Evolutionary conservation across 805 yeast genomes (phyloP), one percentile per base, ranked within the genome.

Genomic region (Yamadazyma laniorum): DNA sequence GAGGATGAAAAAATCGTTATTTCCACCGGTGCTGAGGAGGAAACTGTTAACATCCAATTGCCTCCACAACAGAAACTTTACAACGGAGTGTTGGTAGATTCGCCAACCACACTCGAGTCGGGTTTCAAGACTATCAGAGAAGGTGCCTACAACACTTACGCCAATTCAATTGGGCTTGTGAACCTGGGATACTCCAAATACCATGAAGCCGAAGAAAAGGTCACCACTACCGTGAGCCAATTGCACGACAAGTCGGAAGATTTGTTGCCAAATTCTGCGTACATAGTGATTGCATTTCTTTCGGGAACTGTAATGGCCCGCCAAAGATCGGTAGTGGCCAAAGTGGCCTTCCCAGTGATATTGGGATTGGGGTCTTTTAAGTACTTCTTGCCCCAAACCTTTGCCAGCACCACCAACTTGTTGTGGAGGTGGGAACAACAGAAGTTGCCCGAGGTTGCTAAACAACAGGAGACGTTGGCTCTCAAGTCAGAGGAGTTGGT

Each of bases 281-380:
- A 85, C 56, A 70, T 88, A 27, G 55, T 79, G 7, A 75, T 86
- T 19, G 89, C 87, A 11, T 72, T 79, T 2, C 67, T 88, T 38
- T 64, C 87, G 6, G 95, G 95, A 26, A 74, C 83, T 32, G 80
- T 87, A 36, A 50, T 80, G 34, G 77, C 93, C 2, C 83, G 95
- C 52, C 78, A 81, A 50, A 71, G 84, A 41, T 78, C 78, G 40
- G 47, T 80, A 16, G 36, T 80, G 2, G 53, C 83, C 9, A 77
- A 80, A 51, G 66, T 72, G 3, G 44, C 74, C 1, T 63, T 75
- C 12, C 95, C 95, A 1, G 39, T 80, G 2, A 61, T 67, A 0
- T 70, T 82, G 37, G 93, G 90, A 11, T 44, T 74, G 19, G 73
- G 65, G 5, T 79, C 91, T 0, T 85, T 88, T 63, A 75, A 68